Base-by-base conservation (phyloP, 2,329 filamentous ascomycete genomes). In the Didymella sp. region DNA sequence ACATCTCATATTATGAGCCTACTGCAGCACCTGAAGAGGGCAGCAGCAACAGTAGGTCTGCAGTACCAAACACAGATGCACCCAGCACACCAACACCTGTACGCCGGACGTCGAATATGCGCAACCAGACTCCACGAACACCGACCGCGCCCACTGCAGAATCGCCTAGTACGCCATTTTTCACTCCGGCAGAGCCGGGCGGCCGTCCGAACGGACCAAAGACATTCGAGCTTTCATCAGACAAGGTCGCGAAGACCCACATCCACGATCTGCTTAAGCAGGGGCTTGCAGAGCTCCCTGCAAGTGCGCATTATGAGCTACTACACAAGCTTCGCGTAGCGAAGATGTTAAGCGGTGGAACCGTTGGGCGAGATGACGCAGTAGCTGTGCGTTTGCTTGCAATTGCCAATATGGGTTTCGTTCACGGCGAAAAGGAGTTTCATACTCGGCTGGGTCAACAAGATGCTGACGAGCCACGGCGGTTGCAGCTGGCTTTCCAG, bases 401-500 rank as follows among this genome's bases (percentile, higher is more conserved):
- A 13, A 88, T 98, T 58, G 90, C 91, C 22, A 99, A 98, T 68
- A 77, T 99, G 60, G 91, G 92, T 2, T 97, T 96, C 73, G 91
- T 98, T 51, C 89, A 96, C 65, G 83, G 84, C 2, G 96, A 99
- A 69, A 79, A 84, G 4, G 85, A 87, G n/a, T 96, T 99, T 68
- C 82, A 92, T 41, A 89, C 94, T 61, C 94, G 91, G 74, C 85
- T 97, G 38, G 83, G 96, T 48, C 90, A 91, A 62, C 89, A 93
- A 65, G 96, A 99, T 71, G 86, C 87, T 33, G 94, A 98, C 69
- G 92, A 96, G 75, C 92, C 93, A 2, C 88, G 93, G 58, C 87
- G 91, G 48, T 89, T 92, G 61, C 95, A 99, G 75, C 82, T 99
- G 22, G 89, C 92, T 3, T 96, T 96, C 70, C 96, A 99, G 76